phyloP scores from a whole-genome alignment of 495 filamentous ascomycete genomes.

The Neurospora tetrasperma region DNA sequence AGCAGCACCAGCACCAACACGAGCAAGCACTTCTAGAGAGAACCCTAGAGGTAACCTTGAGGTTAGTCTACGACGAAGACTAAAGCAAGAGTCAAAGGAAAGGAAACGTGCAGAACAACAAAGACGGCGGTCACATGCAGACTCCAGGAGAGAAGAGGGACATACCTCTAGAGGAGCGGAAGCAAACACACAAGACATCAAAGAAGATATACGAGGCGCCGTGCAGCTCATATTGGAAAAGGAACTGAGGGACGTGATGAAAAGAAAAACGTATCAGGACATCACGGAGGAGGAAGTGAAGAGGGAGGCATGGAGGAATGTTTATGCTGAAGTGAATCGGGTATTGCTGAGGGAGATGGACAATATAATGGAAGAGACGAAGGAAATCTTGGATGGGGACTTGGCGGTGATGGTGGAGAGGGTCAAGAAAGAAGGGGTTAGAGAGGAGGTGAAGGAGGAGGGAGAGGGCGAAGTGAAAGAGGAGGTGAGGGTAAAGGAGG shows the following conservation, averaged over 20 bases:
- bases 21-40: no score
- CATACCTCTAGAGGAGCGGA: not conserved
- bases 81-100: not conserved
- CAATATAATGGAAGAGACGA: fast-evolving
- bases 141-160: no score
- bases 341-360: not conserved
- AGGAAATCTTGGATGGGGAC: not conserved
- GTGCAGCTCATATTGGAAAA: not conserved
- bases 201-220: not conserved
- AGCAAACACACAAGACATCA: not conserved
- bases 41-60: no score
- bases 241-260: not conserved
- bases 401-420: not conserved
- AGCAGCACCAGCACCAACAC: no score
- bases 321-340: fast-evolving
- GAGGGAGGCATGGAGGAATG: not conserved
- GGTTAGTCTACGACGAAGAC: no score
- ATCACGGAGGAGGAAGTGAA: not conserved
- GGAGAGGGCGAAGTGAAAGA: not conserved
- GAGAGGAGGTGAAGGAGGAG: not conserved
- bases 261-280: fast-evolving
- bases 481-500: not conserved
- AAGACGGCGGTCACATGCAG: not conserved
- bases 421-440: not conserved
- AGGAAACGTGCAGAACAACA: not conserved